phyloP scores from a whole-genome alignment of 106 monocot genomes.

The Alisma plantagoaquatica region DNA sequence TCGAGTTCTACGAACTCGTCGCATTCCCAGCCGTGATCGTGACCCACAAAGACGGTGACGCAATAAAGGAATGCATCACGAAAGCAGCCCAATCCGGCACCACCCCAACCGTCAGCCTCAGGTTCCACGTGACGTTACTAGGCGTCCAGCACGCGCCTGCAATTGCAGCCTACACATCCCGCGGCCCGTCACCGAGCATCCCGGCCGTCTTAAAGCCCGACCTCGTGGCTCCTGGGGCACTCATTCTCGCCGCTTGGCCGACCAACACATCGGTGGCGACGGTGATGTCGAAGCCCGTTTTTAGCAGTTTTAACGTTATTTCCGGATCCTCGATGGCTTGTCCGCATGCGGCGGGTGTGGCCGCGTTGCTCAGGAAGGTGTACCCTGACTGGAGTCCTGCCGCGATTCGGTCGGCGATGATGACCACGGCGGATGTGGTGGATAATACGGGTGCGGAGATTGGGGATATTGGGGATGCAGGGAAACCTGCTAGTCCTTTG shows the following conservation, averaged over 20 bases:
- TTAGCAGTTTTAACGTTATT: slow-evolving; percentile 13
- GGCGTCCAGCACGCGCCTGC: slow-evolving; percentile 36
- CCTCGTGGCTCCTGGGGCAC: slow-evolving; percentile 49
- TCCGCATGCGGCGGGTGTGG: slow-evolving; percentile 55
- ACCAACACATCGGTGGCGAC: background rate
- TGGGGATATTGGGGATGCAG: slow-evolving; percentile 12
- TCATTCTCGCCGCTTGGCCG: slow-evolving; percentile 41
- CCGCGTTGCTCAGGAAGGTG: slow-evolving; percentile 37
- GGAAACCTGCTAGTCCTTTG: slow-evolving; percentile 16
- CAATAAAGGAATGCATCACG: slow-evolving; percentile 22
- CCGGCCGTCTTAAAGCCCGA: slow-evolving; percentile 63
- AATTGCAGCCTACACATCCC: slow-evolving; percentile 38
- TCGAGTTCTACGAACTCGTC: slow-evolving; percentile 10
- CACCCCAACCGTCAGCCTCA: slow-evolving; percentile 22
- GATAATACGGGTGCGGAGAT: slow-evolving; percentile 41
- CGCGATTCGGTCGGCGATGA: slow-evolving; percentile 63
- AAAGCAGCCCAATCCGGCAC: background rate
- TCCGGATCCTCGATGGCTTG: slow-evolving; percentile 71
- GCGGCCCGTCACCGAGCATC: slow-evolving; percentile 44
- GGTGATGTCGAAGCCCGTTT: slow-evolving; percentile 4
- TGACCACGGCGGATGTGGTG: slow-evolving; percentile 40
- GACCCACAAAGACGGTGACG: slow-evolving; percentile 11
- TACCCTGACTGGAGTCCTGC: slow-evolving; percentile 59
- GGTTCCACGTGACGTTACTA: slow-evolving; percentile 32
- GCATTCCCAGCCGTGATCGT: slow-evolving; percentile 23